Evolutionary conservation across 2,329 filamentous ascomycete species (phyloP), one percentile per base, ranked within the genome.

Genomic region (Epichloe festucae): DNA sequence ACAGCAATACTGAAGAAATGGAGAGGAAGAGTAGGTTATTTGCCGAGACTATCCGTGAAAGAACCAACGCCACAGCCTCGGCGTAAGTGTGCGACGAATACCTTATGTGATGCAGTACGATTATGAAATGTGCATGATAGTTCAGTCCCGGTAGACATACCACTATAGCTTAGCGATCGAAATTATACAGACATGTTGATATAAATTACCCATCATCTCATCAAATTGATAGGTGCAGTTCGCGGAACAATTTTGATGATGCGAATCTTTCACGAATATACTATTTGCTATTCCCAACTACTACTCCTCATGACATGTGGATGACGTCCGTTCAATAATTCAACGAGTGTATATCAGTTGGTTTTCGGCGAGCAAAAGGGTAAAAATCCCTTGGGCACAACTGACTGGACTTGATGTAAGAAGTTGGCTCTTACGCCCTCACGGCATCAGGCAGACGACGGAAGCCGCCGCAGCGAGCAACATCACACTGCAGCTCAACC

Each of bases 401-500:
- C 8, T 31, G 27, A 31, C 27, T 8, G 27, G 27, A 11, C 27
- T 31, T 31, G 27, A 31, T 31, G 27, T 11, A 31, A 10, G 8
- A 31, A 31, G 27, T 19, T 19, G 10, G 41, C 41, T 39, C 14
- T 39, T 48, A 55, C 3, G 49, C 54, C 52, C 52, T 44, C 5
- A 55, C 50, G 15, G 48, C 46, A 12, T 43, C 36, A 5, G 58
- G 56, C 11, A 81, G 67, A 44, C 78, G 68, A 50, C 71, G 73
- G 67, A 83, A 89, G 3, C 85, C 85, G 43, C 85, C 85, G 41
- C 76, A 69, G 42, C 66, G 67, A 47, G 82, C 81, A 56, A 89
- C 77, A 52, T 79, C 72, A 66, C 82, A 73, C 73, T 89, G 85
- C 59, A 89, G 68, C 58, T 74, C 72, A 3, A 73, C 79, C 81